Evolutionary conservation across 768 basidiomycete genomes (phyloP).

Genomic region (Mycena epipterygia): DNA sequence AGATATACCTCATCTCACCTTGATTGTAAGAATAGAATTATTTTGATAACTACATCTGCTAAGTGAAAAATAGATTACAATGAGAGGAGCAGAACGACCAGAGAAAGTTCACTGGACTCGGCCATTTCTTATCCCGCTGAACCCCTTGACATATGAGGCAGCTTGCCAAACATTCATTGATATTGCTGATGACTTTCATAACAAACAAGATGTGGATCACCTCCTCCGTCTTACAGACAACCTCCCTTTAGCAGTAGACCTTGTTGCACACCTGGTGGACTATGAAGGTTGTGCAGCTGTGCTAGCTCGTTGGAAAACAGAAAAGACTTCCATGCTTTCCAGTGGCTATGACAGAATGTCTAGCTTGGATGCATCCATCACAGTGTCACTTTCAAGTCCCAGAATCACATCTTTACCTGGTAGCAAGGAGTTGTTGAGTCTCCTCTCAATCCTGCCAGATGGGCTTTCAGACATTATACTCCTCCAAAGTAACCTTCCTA

Average conservation of each 20-base stretch:
- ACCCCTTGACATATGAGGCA: not conserved
- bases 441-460: no score
- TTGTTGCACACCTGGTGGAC: not conserved
- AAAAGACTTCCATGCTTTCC: not conserved
- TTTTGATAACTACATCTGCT: not conserved
- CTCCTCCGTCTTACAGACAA: not conserved
- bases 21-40: not conserved
- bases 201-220: not conserved
- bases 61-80: not conserved
- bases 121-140: not conserved
- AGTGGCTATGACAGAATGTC: no score
- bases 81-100: conserved; percentile 7
- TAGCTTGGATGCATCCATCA: no score
- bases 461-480: no score
- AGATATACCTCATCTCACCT: not conserved
- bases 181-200: not conserved
- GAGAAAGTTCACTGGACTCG: not conserved
- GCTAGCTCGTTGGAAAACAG: not conserved
- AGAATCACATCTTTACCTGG: no score
- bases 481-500: no score
- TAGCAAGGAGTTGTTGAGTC: no score
- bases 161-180: not conserved
- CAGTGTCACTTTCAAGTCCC: no score
- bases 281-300: not conserved
- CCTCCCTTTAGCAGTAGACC: not conserved